Percentiles rank a stretch among this genome's conserved stretches.
Evolutionary conservation across 192 early-diverging fungal species (phyloP).

Genomic region (Backusella parvicylindrica): DNA sequence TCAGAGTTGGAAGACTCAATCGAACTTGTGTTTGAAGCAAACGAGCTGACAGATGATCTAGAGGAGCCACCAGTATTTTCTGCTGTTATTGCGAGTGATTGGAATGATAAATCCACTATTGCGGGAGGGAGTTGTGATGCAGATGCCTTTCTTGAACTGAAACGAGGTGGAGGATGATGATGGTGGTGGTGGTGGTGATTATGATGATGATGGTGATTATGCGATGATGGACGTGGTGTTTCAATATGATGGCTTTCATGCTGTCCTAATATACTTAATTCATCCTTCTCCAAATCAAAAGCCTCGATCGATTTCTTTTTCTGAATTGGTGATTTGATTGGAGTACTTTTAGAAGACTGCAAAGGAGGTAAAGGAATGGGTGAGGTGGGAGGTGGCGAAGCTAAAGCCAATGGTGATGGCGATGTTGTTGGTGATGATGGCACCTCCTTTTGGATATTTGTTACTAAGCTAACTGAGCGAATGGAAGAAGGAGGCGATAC

Average conservation of each 20-base stretch:
- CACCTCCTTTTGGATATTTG: conserved; percentile 5
- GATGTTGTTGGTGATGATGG: background rate
- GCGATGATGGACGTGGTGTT: background rate
- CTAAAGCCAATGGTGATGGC: background rate
- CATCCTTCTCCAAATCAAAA: background rate
- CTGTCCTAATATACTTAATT: background rate
- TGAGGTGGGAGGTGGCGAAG: conserved; percentile 1
- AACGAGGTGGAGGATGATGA: background rate
- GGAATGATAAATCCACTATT: background rate
- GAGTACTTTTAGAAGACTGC: conserved; percentile 14
- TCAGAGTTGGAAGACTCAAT: background rate
- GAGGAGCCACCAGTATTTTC: background rate
- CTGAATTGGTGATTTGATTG: background rate
- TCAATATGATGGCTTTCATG: background rate
- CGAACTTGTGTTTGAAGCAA: background rate
- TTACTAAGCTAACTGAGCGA: conserved; percentile 2
- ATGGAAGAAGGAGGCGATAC: background rate
- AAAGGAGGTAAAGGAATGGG: background rate
- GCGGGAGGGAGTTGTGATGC: background rate
- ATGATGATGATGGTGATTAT: background rate
- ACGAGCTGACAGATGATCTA: background rate
- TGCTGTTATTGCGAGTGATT: background rate
- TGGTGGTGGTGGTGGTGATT: background rate
- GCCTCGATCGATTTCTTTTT: background rate
- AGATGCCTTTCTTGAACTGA: background rate